Base-by-base conservation (phyloP, 345 rosid genomes). In the Aurinia saxatilis region DNA sequence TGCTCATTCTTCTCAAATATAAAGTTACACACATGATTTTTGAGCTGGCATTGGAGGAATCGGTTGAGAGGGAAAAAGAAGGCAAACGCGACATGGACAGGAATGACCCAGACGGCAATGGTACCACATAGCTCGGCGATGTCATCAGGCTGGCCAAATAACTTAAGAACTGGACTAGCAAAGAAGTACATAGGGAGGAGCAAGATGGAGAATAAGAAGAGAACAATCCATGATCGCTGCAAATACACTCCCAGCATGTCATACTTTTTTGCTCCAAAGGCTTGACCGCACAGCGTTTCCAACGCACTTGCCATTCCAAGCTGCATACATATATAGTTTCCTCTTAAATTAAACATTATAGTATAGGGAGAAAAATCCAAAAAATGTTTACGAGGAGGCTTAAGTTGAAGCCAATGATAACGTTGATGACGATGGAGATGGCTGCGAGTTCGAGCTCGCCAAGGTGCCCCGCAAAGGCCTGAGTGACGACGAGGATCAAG, bases 31-130 rank as follows among this genome's bases (percentile, higher is more conserved):
- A 67, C 71, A 57, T 0, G 7, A 38, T 50, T 67, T 5, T 60
- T 50, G 17, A 67, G 59, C 76, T 91, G 98, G n/a, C n/a, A n/a
- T n/a, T n/a, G n/a, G n/a, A n/a, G n/a, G n/a, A n/a, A n/a, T n/a
- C n/a, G n/a, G n/a, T 81, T 95, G 31, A 86, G 27, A 7, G 96
- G 95, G 41, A 82, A 81, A 75, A 76, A 80, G 63, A 88, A 80
- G 1, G 95, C 90, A 59, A 88, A 82, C 73, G 91, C 75, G 72
- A 88, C 88, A 57, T 85, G 96, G 10, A 81, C 67, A 11, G 98
- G 98, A 39, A 91, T 76, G 82, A 83, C 60, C 72, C 71, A 77
- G 2, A 77, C 5, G 2, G 91, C 25, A 1, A 73, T 84, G 1
- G 42, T 3, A 13, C 96, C 96, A 0, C 85, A 75, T 3, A 85